These are phyloP conservation scores for Ascocoryne sarcoides DNA, from an alignment of 2,329 filamentous ascomycete genomes.

Conservation along the genomic window DNA sequence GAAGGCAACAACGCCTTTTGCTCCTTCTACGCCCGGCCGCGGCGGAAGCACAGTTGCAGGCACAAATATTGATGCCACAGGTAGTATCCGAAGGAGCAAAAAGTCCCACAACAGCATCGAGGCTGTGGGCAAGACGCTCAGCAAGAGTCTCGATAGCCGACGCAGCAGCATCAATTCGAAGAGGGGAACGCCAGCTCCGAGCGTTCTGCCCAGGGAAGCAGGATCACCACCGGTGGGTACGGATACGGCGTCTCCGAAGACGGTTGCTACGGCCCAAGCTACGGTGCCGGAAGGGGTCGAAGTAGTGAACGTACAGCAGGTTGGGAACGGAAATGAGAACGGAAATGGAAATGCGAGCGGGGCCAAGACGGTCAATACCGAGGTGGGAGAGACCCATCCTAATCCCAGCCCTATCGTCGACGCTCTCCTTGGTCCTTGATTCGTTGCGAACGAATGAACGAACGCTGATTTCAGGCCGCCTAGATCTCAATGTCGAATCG, in stretches of 20 bases:
- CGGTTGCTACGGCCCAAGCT: conserved; percentile 14
- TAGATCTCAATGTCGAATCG: conserved; percentile 1
- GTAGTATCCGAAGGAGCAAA: conserved; percentile 48
- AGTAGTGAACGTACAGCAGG: conserved; percentile 15
- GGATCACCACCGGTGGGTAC: conserved; percentile 12
- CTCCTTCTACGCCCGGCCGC: conserved; percentile 84
- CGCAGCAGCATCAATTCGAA: conserved; percentile 81
- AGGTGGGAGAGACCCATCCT: conserved; percentile 1
- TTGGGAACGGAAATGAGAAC: conserved; percentile 1
- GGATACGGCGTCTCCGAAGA: conserved; percentile 20
- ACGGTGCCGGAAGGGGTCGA: conserved; percentile 8
- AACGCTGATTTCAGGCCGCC: not conserved
- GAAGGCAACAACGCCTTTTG: conserved; percentile 79
- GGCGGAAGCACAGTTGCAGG: conserved; percentile 87
- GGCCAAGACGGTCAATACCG: not conserved
- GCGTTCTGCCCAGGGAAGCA: conserved; percentile 16
- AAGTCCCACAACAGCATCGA: conserved; percentile 45
- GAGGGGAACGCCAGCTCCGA: conserved; percentile 49
- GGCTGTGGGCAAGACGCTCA: conserved; percentile 68
- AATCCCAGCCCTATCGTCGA: not conserved
- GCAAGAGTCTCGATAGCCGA: conserved; percentile 83
- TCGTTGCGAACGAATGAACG: not conserved
- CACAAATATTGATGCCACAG: conserved; percentile 78
- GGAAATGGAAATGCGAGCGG: not conserved
- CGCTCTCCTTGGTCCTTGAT: not conserved